Evolutionary conservation across 257 asterid genomes (phyloP).

Genomic region (Nicotiana undulata): DNA sequence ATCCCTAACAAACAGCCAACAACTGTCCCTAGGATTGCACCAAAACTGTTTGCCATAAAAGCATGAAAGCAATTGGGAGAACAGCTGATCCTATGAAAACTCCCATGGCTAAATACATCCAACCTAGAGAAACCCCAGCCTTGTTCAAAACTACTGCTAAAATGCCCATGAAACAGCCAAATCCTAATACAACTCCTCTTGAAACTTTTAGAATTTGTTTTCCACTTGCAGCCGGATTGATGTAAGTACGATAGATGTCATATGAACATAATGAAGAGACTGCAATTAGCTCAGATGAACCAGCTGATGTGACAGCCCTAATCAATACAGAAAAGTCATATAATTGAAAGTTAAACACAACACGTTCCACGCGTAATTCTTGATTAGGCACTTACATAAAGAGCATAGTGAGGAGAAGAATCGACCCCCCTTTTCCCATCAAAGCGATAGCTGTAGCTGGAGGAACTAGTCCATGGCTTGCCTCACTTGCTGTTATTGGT

Average conservation of each 20-base stretch:
- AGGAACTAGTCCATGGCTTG: slow-evolving; percentile 86
- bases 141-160: slow-evolving; percentile 75
- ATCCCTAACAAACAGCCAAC: slow-evolving; percentile 74
- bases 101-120: slow-evolving; percentile 95
- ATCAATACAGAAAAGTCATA: not conserved
- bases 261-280: slow-evolving; percentile 88
- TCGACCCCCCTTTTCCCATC: slow-evolving; percentile 93
- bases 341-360: not conserved
- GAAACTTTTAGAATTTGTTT: slow-evolving; percentile 66
- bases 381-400: slow-evolving; percentile 53
- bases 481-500: slow-evolving; percentile 76
- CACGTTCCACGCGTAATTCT: not conserved
- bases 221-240: slow-evolving; percentile 80
- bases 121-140: slow-evolving; percentile 83
- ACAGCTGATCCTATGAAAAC: slow-evolving; percentile 89
- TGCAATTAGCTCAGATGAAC: slow-evolving; percentile 86
- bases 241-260: slow-evolving; percentile 78
- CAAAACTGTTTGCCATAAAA: slow-evolving; percentile 67
- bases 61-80: slow-evolving; percentile 87
- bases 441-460: slow-evolving; percentile 89
- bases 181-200: slow-evolving; percentile 46
- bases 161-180: slow-evolving; percentile 85
- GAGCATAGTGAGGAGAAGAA: slow-evolving; percentile 88
- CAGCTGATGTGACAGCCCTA: slow-evolving; percentile 99
- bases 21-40: slow-evolving; percentile 67